phyloP scores from a whole-genome alignment of 2,329 filamentous ascomycete genomes.

The Tolypocladium pustulatum region DNA sequence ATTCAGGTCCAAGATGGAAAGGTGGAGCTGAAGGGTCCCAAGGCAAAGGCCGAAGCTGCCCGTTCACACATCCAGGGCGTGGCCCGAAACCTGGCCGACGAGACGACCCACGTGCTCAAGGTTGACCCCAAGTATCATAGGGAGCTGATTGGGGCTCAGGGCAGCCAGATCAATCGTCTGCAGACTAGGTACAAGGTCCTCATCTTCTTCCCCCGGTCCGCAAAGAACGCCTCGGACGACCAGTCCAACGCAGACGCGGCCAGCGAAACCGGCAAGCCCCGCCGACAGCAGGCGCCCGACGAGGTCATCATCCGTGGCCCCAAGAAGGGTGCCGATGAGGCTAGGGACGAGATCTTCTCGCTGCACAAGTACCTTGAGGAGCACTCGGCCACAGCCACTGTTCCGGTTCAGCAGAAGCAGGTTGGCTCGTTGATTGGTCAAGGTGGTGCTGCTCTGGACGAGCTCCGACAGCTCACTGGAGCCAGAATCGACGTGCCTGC shows the following conservation, averaged over 20 bases:
- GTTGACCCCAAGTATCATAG: slow-evolving; percentile 90
- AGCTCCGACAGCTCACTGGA: slow-evolving; percentile 72
- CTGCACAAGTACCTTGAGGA: slow-evolving; percentile 85
- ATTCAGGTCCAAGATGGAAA: slow-evolving; percentile 90
- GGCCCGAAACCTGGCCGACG: slow-evolving; percentile 78
- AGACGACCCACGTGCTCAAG: slow-evolving; percentile 77
- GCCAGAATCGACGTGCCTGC: slow-evolving; percentile 88
- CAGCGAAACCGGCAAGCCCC: slow-evolving; percentile 55
- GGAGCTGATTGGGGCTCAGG: slow-evolving; percentile 83
- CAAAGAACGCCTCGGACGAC: slow-evolving; percentile 57
- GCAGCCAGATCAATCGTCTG: slow-evolving; percentile 79
- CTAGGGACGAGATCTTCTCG: slow-evolving; percentile 81
- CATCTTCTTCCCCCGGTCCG: slow-evolving; percentile 77
- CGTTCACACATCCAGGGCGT: slow-evolving; percentile 72
- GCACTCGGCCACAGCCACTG: slow-evolving; percentile 67
- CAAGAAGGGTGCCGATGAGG: slow-evolving; percentile 84
- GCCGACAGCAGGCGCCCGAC: slow-evolving; percentile 67
- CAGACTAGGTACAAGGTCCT: slow-evolving; percentile 89
- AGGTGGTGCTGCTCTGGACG: slow-evolving; percentile 82
- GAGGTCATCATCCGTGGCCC: slow-evolving; percentile 88
- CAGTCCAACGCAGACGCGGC: slow-evolving; percentile 57
- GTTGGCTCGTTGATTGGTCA: slow-evolving; percentile 89
- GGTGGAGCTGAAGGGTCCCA: slow-evolving; percentile 90
- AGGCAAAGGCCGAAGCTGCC: slow-evolving; percentile 83
- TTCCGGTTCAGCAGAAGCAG: slow-evolving; percentile 84